Evolutionary conservation across 345 rosid species (phyloP).

Genomic region (Erucastrum elatum): DNA sequence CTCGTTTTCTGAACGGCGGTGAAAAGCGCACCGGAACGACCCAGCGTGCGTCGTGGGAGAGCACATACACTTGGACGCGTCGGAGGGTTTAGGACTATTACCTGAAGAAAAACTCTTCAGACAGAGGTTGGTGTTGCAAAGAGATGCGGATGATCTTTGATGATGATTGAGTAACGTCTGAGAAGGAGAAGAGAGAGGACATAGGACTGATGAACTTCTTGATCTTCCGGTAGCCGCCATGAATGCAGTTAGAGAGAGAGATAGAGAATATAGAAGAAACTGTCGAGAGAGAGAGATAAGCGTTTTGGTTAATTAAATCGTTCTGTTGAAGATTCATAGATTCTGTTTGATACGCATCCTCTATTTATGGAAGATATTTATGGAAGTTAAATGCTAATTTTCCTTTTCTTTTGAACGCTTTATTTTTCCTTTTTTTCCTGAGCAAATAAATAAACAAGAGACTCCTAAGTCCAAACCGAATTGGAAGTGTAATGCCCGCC

Average conservation of each 20-base stretch:
- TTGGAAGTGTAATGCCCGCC: too few species aligned
- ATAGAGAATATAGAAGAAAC: background rate
- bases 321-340: conserved; percentile 14
- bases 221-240: conserved; percentile 32
- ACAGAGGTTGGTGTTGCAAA: conserved; percentile 21
- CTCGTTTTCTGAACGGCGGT: conserved; percentile 44
- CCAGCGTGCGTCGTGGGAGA: conserved; percentile 87
- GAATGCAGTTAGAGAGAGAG: background rate
- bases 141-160: conserved; percentile 28
- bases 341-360: conserved; percentile 23
- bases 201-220: conserved; percentile 22
- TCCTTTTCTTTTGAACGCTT: background rate
- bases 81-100: conserved; percentile 15
- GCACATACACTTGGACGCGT: conserved; percentile 54
- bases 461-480: too few species aligned
- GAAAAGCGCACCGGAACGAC: conserved; percentile 75
- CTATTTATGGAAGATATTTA: conserved; percentile 15
- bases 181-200: conserved; percentile 23
- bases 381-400: background rate
- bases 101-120: background rate
- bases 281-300: background rate
- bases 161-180: conserved; percentile 14
- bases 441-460: too few species aligned
- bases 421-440: too few species aligned
- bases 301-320: conserved; percentile 16